Conservation (phyloP, 139 green algal genomes). For the Coccomyxa sp. region DNA sequence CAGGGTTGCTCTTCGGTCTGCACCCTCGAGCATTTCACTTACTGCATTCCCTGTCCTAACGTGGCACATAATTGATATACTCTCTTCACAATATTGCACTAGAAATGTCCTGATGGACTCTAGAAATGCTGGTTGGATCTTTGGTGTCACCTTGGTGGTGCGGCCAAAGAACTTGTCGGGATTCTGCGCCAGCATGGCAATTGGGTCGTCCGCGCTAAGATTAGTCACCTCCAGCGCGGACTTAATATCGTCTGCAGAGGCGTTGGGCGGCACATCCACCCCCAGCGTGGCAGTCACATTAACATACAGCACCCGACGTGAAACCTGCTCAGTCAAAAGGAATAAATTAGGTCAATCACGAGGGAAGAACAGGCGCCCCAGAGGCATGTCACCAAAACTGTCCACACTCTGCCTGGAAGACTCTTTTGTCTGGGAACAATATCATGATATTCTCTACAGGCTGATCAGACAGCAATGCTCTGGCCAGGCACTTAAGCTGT, state of each 20-base stretch:
- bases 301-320: conserved; percentile 32
- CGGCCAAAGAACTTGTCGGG: conserved; percentile 55
- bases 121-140: no score
- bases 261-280: conserved; percentile 33
- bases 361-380: neutral
- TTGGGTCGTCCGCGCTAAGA: conserved; percentile 42
- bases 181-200: conserved; percentile 39
- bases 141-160: conserved; percentile 35
- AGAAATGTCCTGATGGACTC: no score
- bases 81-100: no score
- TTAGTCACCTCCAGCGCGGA: conserved; percentile 40
- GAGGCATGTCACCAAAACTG: neutral
- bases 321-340: conserved; percentile 1
- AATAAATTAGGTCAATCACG: neutral
- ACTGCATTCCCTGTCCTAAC: no score
- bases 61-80: no score
- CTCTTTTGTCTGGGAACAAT: neutral
- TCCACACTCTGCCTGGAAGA: neutral
- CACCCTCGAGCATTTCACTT: no score
- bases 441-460: no score
- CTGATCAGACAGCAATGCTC: no score
- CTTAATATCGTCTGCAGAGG: conserved; percentile 36
- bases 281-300: conserved; percentile 50
- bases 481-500: no score
- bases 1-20: no score